Evolutionary conservation across 2,329 filamentous ascomycete species (phyloP).

Genomic region (Sphaerulina musiva): DNA sequence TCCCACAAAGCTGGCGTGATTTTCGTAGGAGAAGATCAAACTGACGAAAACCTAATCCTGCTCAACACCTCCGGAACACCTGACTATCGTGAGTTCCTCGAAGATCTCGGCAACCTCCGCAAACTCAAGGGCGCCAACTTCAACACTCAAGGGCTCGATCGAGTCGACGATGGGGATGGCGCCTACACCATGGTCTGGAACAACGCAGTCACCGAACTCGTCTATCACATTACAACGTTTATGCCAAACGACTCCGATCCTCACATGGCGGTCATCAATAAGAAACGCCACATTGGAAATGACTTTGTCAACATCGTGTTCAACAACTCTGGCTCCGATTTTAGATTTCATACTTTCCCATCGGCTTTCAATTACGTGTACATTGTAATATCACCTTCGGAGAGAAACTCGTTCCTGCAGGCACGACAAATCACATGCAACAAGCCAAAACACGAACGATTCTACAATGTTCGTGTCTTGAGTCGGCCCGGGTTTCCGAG

Average conservation of each 20-base stretch:
- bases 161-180: slow-evolving; percentile 69
- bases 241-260: slow-evolving; percentile 87
- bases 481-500: slow-evolving; percentile 84
- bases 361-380: slow-evolving; percentile 96
- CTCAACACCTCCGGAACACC: slow-evolving; percentile 78
- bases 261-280: slow-evolving; percentile 51
- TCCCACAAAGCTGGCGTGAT: slow-evolving; percentile 93
- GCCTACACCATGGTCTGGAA: slow-evolving; percentile 90
- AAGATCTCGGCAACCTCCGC: slow-evolving; percentile 73
- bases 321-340: slow-evolving; percentile 84
- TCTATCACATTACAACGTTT: slow-evolving; percentile 93
- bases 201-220: slow-evolving; percentile 86
- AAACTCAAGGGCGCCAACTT: slow-evolving; percentile 75
- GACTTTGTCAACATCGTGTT: slow-evolving; percentile 98
- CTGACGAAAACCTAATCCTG: slow-evolving; percentile 73
- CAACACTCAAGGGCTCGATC: slow-evolving; percentile 88
- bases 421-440: slow-evolving; percentile 41
- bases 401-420: slow-evolving; percentile 67
- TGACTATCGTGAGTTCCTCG: slow-evolving; percentile 81
- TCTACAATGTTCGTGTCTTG: slow-evolving; percentile 85
- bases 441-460: slow-evolving; percentile 45
- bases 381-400: slow-evolving; percentile 88
- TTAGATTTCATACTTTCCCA: slow-evolving; percentile 84
- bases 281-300: slow-evolving; percentile 94
- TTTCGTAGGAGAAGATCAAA: slow-evolving; percentile 85